These are phyloP conservation scores for Apiospora rasikravindrae DNA, from an alignment of 2,329 filamentous ascomycete species.

Conservation along the genomic window DNA sequence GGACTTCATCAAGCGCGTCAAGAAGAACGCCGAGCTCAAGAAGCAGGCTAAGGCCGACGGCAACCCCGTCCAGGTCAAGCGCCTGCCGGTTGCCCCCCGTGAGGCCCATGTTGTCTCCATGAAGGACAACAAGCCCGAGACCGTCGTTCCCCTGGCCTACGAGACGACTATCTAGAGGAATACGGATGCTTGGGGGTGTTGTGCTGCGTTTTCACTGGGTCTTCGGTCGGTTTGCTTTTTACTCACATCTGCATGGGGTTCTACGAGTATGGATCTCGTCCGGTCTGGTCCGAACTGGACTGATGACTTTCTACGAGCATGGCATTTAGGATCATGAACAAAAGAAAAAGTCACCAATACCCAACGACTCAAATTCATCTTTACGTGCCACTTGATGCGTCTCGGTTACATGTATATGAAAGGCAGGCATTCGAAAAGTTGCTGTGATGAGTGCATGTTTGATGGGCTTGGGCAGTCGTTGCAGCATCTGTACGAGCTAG, in stretches of 20 bases:
- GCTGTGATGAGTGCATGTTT: slow-evolving; percentile 8
- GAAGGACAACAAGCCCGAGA: slow-evolving; percentile 87
- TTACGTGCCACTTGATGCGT: neutral
- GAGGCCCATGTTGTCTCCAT: slow-evolving; percentile 79
- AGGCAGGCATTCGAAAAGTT: neutral
- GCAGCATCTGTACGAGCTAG: neutral
- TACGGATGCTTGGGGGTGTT: slow-evolving; percentile 36
- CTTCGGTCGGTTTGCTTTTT: slow-evolving; percentile 38
- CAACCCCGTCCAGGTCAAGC: slow-evolving; percentile 89
- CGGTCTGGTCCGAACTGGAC: slow-evolving; percentile 15
- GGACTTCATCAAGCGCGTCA: slow-evolving; percentile 95
- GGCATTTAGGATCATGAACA: slow-evolving; percentile 21
- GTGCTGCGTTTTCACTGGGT: slow-evolving; percentile 34
- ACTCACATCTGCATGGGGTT: slow-evolving; percentile 36
- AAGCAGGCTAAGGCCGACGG: slow-evolving; percentile 91
- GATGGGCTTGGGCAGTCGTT: neutral
- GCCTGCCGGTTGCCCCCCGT: slow-evolving; percentile 80
- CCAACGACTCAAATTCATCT: slow-evolving; percentile 8
- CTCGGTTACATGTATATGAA: neutral
- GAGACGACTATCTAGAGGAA: slow-evolving; percentile 89
- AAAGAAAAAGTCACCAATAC: slow-evolving; percentile 20
- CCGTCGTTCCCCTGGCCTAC: slow-evolving; percentile 89
- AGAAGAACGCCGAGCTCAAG: slow-evolving; percentile 93
- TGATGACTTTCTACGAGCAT: slow-evolving; percentile 19
- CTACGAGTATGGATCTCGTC: slow-evolving; percentile 24